Evolutionary conservation across 768 basidiomycete genomes (phyloP).

Genomic region (Chalciporus pseudorubinellus): DNA sequence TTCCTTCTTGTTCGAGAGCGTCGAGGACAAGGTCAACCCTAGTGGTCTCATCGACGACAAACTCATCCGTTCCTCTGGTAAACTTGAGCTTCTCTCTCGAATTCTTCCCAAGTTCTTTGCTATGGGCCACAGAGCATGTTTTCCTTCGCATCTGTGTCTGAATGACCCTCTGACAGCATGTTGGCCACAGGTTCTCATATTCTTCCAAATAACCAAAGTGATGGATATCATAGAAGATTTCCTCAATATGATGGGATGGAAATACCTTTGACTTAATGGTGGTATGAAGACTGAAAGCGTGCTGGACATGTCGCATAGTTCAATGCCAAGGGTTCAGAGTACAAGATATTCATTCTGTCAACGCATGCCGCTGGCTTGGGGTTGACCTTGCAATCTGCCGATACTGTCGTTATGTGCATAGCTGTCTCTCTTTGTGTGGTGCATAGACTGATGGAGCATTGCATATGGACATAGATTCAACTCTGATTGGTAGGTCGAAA

Average conservation of each 20-base stretch:
- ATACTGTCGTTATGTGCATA: conserved; percentile 91
- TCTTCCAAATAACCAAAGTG: conserved; percentile 99
- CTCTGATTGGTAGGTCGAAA: conserved; percentile 56
- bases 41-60: conserved; percentile 78
- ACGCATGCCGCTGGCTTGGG: conserved; percentile 93
- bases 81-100: conserved; percentile 87
- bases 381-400: conserved; percentile 93
- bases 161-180: not conserved
- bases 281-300: no score
- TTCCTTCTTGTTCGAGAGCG: conserved; percentile 93
- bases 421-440: not conserved
- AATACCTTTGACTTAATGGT: no score
- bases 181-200: conserved; percentile 78
- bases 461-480: conserved; percentile 55
- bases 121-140: conserved; percentile 82
- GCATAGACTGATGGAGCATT: conserved; percentile 8
- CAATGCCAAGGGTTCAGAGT: conserved; percentile 86
- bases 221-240: conserved; percentile 99
- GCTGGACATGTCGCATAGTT: conserved; percentile 82
- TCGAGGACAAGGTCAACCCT: conserved; percentile 92
- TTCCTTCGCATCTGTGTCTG: not conserved
- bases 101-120: conserved; percentile 93
- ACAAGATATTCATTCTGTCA: conserved; percentile 89
- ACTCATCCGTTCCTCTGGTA: conserved; percentile 84
- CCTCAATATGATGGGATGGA: conserved; percentile 80